Evolutionary conservation across 2,329 filamentous ascomycete genomes (phyloP), one percentile per base, ranked within the genome.

Genomic region (Emmonsiellopsis sp.): DNA sequence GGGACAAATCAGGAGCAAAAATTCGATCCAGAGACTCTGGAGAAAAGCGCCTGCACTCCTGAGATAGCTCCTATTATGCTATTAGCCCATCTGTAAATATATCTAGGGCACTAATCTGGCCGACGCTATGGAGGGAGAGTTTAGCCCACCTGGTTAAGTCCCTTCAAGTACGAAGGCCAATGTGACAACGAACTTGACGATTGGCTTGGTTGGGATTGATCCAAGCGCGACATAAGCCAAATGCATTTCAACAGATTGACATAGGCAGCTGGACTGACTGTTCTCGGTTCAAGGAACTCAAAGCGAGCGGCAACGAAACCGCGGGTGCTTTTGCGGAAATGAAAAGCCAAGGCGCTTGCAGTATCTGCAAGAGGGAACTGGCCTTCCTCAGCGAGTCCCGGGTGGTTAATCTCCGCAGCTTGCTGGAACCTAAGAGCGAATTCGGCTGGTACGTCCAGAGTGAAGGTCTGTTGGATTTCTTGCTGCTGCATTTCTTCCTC

Each of bases 81-180:
- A 26, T 50, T 40, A 50, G 48, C 11, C 48, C 7, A 34, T 32
- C 16, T 16, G n/a, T 38, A 30, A 40, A 13, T 13, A 38, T 50
- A 35, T 37, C 2, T 26, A 11, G 37, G 11, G 11, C 30, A 15
- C 13, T n/a, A 35, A 15, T 15, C 9, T 26, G 20, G 44, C 31
- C 44, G 3, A 34, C 10, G 13, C 35, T n/a, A 20, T 34, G 9
- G 10, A 32, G n/a, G 10, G 9, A 10, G 4, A 42, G 41, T 11
- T 31, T 8, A 31, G 31, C 35, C 26, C 15, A 50, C 48, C 26
- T 50, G 48, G 30, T 50, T 43, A 5, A 50, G 37, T 10, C 20
- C 48, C 37, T 32, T 50, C n/a, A 50, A 5, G 34, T 50, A 50
- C 13, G 48, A 50, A n/a, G 48, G 48, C 48, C 48, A 50, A 13